phyloP scores from a whole-genome alignment of 2,329 filamentous ascomycete species.

The Scorias spongiosa region DNA sequence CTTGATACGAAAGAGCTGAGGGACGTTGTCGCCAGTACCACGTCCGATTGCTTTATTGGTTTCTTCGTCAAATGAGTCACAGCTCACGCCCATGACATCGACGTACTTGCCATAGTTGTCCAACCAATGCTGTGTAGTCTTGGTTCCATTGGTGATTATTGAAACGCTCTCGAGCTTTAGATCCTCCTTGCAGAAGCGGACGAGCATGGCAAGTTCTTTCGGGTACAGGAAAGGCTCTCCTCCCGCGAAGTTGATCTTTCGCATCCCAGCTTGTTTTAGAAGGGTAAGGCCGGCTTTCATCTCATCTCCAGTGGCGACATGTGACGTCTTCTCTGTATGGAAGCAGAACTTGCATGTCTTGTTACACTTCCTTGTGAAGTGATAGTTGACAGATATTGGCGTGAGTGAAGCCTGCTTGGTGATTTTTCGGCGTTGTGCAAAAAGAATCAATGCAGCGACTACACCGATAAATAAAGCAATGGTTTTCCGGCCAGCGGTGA shows the following conservation, averaged over 20 bases:
- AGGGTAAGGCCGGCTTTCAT: constrained; percentile 32
- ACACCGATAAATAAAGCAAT: not conserved
- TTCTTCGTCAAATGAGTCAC: constrained; percentile 37
- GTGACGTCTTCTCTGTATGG: constrained; percentile 37
- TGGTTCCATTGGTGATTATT: constrained; percentile 40
- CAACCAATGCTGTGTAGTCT: constrained; percentile 31
- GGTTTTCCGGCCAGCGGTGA: not conserved
- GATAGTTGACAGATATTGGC: constrained; percentile 34
- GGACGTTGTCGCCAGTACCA: constrained; percentile 33
- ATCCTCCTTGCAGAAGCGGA: constrained; percentile 33
- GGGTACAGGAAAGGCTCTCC: constrained; percentile 41
- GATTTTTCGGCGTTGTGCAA: not conserved
- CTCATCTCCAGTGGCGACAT: constrained; percentile 25
- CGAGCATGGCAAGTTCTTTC: constrained; percentile 27
- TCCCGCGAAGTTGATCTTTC: constrained; percentile 41
- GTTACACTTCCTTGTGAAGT: constrained; percentile 34
- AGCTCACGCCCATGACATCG: constrained; percentile 41
- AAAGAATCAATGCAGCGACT: not conserved
- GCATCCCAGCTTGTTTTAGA: constrained; percentile 37
- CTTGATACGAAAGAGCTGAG: constrained; percentile 28
- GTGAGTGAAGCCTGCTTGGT: not conserved
- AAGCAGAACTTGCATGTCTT: constrained; percentile 41
- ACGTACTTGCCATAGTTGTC: constrained; percentile 27
- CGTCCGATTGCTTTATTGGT: constrained; percentile 39
- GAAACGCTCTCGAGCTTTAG: constrained; percentile 36